Evolutionary conservation across 2,329 filamentous ascomycete species (phyloP).

Genomic region (Clonostachys sp.): DNA sequence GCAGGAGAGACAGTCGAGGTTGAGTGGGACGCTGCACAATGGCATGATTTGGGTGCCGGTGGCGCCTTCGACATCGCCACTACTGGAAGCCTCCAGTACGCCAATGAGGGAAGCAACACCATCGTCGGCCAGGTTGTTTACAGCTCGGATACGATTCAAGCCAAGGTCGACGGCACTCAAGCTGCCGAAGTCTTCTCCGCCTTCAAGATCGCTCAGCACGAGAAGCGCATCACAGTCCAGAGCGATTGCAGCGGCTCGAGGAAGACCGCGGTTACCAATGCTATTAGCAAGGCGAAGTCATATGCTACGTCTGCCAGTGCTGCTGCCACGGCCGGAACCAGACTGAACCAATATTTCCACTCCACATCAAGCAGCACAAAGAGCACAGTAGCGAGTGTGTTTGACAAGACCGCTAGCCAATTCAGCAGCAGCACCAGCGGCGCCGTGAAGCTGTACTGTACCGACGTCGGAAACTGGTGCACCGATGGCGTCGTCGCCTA

Average conservation of each 20-base stretch:
- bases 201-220: no score
- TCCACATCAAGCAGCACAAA: constrained; percentile 38
- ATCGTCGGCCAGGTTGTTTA: constrained; percentile 47
- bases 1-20: constrained; percentile 39
- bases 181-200: constrained; percentile 40
- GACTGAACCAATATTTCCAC: constrained; percentile 62
- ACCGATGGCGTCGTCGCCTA: no score
- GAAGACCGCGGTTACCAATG: constrained; percentile 29
- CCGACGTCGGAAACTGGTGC: constrained; percentile 29
- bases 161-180: constrained; percentile 46
- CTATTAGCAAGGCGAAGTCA: constrained; percentile 42
- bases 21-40: constrained; percentile 44
- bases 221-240: no score
- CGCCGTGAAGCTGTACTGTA: constrained; percentile 51
- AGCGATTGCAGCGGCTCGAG: constrained; percentile 4
- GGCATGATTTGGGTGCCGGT: constrained; percentile 38
- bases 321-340: constrained; percentile 11
- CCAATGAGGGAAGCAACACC: constrained; percentile 38
- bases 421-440: constrained; percentile 47
- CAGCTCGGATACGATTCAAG: constrained; percentile 49
- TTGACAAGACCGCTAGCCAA: constrained; percentile 45
- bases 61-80: constrained; percentile 49
- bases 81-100: constrained; percentile 46
- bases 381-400: constrained; percentile 45
- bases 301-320: no score